Evolutionary conservation across 495 filamentous ascomycete genomes (phyloP), one percentile per base, ranked within the genome.

Genomic region (Trichoderma asperelloides): DNA sequence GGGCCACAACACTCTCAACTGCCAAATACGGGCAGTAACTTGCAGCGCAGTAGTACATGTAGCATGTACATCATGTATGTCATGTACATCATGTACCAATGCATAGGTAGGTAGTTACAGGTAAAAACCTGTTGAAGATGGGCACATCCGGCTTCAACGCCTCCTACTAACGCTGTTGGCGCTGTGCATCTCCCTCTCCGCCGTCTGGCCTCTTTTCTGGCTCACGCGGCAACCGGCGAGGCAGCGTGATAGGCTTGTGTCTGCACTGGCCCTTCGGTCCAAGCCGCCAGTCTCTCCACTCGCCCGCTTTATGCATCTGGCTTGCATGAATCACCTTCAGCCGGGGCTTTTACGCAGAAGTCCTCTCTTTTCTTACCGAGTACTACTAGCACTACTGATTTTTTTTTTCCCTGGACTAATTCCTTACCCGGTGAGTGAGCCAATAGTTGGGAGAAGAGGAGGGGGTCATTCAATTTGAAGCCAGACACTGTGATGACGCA

Each of bases 291-390:
- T 11, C 55, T 12, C 27, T 30, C 23, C 25, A 60, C 23, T 28
- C 27, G 55, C 55, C 55, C 25, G 55, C 55, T 60, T 60, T 13
- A 60, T 60, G 55, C 55, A 60, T 60, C 55, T 13, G 16, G 9
- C 55, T 30, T 30, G 55, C 55, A 60, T 60, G 55, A 60, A 60
- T 60, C 55, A 60, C 55, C 25, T 30, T 60, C 55, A 60, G 55
- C 55, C 55, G 13, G 55, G 55, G 5, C 33, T 37, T 25, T 28
- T 60, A n/a, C 8, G 25, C 23, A 23, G 11, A 25, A 30, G 5
- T 33, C 55, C 25, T 28, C 55, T 33, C 11, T 25, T 18, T 7
- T 37, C 55, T 18, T 9, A 27, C 25, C 5, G 55, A 12, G 13
- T 33, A 15, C 25, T 16, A 3, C 9, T 60, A 9, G 23, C 11